Evolutionary conservation across 169 alveolate species (phyloP), one percentile per base, ranked within the genome.

Genomic region (Cryptosporidium meleagridis): DNA sequence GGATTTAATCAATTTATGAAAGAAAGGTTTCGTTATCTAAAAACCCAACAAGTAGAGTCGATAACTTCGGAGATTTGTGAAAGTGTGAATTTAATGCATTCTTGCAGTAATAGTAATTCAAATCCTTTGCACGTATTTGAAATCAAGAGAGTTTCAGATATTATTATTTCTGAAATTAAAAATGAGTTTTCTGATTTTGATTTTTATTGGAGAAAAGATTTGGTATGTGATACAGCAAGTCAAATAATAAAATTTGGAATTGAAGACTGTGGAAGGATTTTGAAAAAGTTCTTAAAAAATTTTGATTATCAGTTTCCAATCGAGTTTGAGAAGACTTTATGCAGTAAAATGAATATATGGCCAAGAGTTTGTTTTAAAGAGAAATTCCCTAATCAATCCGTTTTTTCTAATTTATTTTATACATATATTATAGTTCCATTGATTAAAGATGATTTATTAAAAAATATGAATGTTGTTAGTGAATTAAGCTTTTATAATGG

Each of bases 311-410:
- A 80, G 33, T 80, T 59, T 59, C 75, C 89, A 3, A 9, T 14
- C 35, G 55, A 80, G 31, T 62, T 80, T 45, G 68, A 48, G 1
- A 37, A 62, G 39, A 44, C 80, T 7, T 62, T 80, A 21, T 80
- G 89, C 59, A 31, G 52, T 10, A 80, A 80, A 41, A 23, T 41
- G 1, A 80, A 80, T 45, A 21, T 59, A 31, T 80, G 89, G 89
- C 89, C 89, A 41, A 59, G 73, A 41, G 23, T n/a, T 26, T 80
- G 89, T 53, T 18, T 14, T 18, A 12, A 2, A 12, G 89, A 80
- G 26, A 26, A 39, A 3, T 80, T 80, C 23, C 21, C 72, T 0
- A 45, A 62, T 80, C 89, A 80, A 33, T 80, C 89, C 26, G 35
- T 80, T 18, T 44, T 80, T 44, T 37, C 65, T 44, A 45, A 45